These are phyloP conservation scores for Colletotrichum lentis DNA, from an alignment of 2,329 filamentous ascomycete species.

Conservation along the genomic window DNA sequence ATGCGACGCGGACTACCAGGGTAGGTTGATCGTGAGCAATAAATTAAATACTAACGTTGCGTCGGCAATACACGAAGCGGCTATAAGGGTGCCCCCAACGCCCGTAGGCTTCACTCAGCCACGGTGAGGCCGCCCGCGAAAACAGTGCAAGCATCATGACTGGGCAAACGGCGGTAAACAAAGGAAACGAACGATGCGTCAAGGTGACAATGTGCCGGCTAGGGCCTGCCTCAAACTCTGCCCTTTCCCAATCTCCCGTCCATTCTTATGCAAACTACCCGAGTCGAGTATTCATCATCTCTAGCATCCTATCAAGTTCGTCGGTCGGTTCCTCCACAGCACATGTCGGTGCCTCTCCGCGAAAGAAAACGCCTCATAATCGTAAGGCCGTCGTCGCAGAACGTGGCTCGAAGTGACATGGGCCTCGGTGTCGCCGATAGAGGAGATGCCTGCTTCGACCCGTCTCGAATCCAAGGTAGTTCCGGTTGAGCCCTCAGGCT, in stretches of 20 bases:
- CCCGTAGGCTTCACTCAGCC: conserved; percentile 26
- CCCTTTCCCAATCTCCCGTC: conserved; percentile 32
- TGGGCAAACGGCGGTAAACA: conserved; percentile 31
- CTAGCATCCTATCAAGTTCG: conserved; percentile 12
- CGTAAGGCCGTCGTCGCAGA: conserved; percentile 32
- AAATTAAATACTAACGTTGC: conserved; percentile 35
- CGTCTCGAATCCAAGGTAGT: conserved; percentile 15
- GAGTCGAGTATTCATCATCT: conserved; percentile 35
- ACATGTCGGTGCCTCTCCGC: conserved; percentile 16
- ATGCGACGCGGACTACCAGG: not conserved
- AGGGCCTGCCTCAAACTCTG: conserved; percentile 33
- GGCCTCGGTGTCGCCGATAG: conserved; percentile 17
- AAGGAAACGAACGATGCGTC: conserved; percentile 29
- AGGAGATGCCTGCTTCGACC: conserved; percentile 31
- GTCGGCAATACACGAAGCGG: conserved; percentile 37
- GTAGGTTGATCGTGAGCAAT: conserved; percentile 30
- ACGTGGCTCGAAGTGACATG: conserved; percentile 17
- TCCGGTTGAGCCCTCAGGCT: conserved; percentile 28
- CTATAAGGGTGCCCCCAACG: conserved; percentile 35
- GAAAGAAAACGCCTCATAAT: conserved; percentile 28
- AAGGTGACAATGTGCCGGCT: conserved; percentile 35
- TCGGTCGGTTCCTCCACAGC: not conserved
- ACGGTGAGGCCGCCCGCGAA: conserved; percentile 24
- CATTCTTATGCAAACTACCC: conserved; percentile 38
- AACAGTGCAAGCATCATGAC: conserved; percentile 23